These are phyloP conservation scores for Lenwebbia sp. DNA, from an alignment of 345 rosid genomes.

Conservation along the genomic window DNA sequence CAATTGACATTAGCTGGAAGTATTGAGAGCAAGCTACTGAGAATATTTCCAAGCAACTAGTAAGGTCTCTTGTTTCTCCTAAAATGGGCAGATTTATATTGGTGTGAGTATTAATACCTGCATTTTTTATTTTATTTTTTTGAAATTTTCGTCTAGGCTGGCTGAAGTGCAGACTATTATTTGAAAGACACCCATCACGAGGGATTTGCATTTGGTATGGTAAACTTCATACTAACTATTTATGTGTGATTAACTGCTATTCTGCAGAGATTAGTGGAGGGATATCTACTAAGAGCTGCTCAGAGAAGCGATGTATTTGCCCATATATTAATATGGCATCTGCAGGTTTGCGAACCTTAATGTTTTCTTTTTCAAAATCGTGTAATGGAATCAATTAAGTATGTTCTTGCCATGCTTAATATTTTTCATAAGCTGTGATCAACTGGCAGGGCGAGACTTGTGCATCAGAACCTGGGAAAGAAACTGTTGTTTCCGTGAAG, in stretches of 20 bases:
- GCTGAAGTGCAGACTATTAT: background rate
- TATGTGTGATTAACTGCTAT: background rate
- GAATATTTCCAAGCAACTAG: background rate
- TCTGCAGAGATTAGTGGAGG: constrained; percentile 87
- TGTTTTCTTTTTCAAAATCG: background rate
- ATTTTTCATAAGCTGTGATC: background rate
- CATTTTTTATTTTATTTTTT: background rate
- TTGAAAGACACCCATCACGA: background rate
- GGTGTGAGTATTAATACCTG: background rate
- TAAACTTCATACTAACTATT: background rate
- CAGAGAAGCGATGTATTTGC: constrained; percentile 95
- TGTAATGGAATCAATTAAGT: background rate
- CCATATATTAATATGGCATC: constrained; percentile 96
- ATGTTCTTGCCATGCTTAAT: background rate
- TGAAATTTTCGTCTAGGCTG: background rate
- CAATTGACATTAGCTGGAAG: background rate
- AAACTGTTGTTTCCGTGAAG: constrained; percentile 18
- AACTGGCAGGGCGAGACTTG: constrained; percentile 64
- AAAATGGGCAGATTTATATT: background rate
- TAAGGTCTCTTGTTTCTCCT: background rate
- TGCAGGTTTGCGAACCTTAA: constrained; percentile 48
- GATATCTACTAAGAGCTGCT: constrained; percentile 95
- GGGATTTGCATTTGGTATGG: background rate
- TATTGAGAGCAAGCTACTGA: background rate
- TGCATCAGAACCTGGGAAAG: constrained; percentile 62